phyloP scores from a whole-genome alignment of 306 rosid genomes.

The Rosa persica region DNA sequence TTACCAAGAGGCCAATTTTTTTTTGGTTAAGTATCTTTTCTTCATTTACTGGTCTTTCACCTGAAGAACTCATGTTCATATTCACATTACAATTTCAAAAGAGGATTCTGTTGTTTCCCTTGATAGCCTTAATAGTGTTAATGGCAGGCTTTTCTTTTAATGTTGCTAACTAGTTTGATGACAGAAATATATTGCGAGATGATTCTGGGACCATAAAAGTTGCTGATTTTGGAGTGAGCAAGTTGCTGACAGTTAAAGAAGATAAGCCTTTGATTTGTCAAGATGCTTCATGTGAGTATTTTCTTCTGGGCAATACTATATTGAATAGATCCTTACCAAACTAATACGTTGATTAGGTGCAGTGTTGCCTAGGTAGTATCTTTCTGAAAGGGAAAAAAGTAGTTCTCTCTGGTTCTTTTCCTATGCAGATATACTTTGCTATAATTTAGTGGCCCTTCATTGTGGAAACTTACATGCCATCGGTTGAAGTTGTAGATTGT shows the following conservation, averaged over 20 bases:
- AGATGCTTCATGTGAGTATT: constrained; percentile 82
- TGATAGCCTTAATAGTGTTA: constrained; percentile 21
- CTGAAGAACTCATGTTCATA: background rate
- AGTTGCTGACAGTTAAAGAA: constrained; percentile 89
- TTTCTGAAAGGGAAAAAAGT: constrained; percentile 7
- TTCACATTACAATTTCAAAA: background rate
- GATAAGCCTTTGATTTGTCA: constrained; percentile 81
- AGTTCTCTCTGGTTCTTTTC: background rate
- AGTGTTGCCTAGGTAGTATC: constrained; percentile 4
- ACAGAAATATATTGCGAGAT: constrained; percentile 97
- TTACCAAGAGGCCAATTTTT: background rate
- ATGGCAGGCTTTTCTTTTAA: constrained; percentile 16
- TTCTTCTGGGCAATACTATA: constrained; percentile 22
- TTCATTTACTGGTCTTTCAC: background rate
- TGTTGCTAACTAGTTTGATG: constrained; percentile 49
- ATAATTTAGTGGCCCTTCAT: background rate
- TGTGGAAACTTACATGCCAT: constrained; percentile 21
- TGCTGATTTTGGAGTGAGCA: constrained; percentile 98
- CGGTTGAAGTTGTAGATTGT: constrained; percentile 28
- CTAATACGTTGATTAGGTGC: constrained; percentile 22
- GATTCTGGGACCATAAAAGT: constrained; percentile 92
- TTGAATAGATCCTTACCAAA: background rate
- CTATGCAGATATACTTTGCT: background rate
- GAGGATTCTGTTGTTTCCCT: background rate
- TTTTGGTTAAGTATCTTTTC: background rate